Evolutionary conservation across 1,284 basidiomycete species (phyloP).

Genomic region (Rugosomyces carneus): DNA sequence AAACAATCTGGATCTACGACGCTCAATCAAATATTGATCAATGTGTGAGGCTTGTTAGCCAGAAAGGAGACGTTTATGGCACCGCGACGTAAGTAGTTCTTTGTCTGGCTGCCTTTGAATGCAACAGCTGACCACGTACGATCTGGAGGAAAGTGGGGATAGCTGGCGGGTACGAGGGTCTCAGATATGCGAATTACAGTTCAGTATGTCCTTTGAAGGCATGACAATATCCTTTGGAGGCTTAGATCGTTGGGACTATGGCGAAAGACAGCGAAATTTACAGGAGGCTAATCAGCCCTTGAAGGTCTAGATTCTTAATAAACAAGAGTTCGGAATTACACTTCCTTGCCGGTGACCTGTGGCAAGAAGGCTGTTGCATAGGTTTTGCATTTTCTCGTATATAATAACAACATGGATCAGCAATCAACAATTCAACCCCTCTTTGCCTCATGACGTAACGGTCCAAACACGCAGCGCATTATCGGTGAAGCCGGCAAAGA

Average conservation of each 20-base stretch:
- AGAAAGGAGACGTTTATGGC: slow-evolving; percentile 57
- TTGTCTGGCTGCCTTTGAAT: slow-evolving; percentile 1
- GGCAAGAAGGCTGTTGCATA: no score
- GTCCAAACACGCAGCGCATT: slow-evolving; percentile 91
- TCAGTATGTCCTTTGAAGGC: slow-evolving; percentile 53
- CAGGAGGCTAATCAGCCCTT: slow-evolving; percentile 32
- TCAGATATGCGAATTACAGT: slow-evolving; percentile 68
- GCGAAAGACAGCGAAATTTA: slow-evolving; percentile 57
- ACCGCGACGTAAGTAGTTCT: slow-evolving; percentile 59
- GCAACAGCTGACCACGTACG: neutral
- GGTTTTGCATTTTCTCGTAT: slow-evolving; percentile 26
- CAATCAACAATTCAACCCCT: slow-evolving; percentile 17
- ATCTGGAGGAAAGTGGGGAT: slow-evolving; percentile 50
- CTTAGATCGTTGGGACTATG: slow-evolving; percentile 63
- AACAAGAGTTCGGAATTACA: neutral
- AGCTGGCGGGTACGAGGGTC: slow-evolving; percentile 69
- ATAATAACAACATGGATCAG: slow-evolving; percentile 21
- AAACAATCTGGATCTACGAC: slow-evolving; percentile 72
- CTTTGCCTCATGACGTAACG: slow-evolving; percentile 63
- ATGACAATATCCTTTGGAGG: slow-evolving; percentile 74
- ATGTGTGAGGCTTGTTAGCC: slow-evolving; percentile 56
- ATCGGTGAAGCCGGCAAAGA: slow-evolving; percentile 95
- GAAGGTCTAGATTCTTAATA: neutral
- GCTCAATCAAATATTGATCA: slow-evolving; percentile 55
- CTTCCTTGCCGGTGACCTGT: neutral